Percentiles rank a stretch among this genome's conserved stretches.
phyloP scores from a whole-genome alignment of 1,284 basidiomycete genomes.

The Irpex sp. region DNA sequence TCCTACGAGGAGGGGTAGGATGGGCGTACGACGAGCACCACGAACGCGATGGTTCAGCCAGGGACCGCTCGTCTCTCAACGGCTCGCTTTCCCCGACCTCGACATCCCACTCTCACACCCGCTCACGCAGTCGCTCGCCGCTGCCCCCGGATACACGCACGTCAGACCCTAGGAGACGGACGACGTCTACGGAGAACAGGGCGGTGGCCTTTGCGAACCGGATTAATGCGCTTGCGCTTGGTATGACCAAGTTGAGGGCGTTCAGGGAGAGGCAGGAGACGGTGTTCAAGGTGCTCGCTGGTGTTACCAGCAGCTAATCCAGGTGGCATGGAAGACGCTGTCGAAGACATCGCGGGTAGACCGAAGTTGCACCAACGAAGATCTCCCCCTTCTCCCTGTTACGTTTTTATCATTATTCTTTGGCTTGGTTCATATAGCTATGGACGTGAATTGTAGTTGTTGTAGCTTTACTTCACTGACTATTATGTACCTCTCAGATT shows the following conservation, averaged over 20 bases:
- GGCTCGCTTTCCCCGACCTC: neutral
- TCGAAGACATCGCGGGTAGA: too few species aligned
- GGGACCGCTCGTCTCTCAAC: neutral
- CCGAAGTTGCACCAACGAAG: too few species aligned
- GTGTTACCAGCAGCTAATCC: slow-evolving; percentile 19
- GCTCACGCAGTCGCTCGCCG: neutral
- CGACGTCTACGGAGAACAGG: slow-evolving; percentile 45
- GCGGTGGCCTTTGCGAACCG: slow-evolving; percentile 69
- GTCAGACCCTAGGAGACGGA: slow-evolving; percentile 18
- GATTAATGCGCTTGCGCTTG: slow-evolving; percentile 67
- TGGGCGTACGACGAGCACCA: slow-evolving; percentile 13
- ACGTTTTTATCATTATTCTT: too few species aligned
- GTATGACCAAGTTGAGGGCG: slow-evolving; percentile 61
- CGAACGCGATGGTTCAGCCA: neutral
- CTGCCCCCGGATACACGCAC: slow-evolving; percentile 7
- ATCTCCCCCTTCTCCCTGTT: too few species aligned
- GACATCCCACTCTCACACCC: neutral
- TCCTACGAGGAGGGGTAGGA: slow-evolving; percentile 60
- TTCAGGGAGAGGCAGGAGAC: slow-evolving; percentile 70
- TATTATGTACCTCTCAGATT: too few species aligned
- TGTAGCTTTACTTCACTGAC: too few species aligned
- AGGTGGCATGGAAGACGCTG: too few species aligned
- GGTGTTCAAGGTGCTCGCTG: slow-evolving; percentile 66
- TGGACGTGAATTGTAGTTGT: too few species aligned
- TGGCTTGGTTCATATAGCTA: too few species aligned